Evolutionary conservation across 1,284 basidiomycete genomes (phyloP).

Genomic region (Ceratobasidium sp.): DNA sequence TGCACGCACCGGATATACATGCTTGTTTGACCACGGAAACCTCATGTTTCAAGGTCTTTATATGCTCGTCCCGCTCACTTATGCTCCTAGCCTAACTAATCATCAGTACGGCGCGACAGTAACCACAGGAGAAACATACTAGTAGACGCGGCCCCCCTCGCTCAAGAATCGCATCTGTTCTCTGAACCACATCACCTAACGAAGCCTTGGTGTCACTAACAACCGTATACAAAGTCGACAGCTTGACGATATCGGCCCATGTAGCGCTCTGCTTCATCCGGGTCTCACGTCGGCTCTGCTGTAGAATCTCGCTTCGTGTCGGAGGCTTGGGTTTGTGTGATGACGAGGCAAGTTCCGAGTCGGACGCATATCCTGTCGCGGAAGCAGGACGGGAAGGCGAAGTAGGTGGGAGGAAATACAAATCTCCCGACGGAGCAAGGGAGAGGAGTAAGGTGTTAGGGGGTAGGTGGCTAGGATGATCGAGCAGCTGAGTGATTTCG

Average conservation of each 20-base stretch:
- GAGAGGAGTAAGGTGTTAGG: conserved; percentile 75
- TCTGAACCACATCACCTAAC: conserved; percentile 54
- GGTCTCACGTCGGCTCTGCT: conserved; percentile 51
- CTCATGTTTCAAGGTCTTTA: conserved; percentile 48
- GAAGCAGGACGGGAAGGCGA: conserved; percentile 52
- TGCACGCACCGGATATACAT: conserved; percentile 48
- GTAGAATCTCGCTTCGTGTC: conserved; percentile 43
- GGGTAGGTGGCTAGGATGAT: conserved; percentile 62
- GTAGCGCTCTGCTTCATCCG: conserved; percentile 46
- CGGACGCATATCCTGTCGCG: conserved; percentile 69
- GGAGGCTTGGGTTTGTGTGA: conserved; percentile 33
- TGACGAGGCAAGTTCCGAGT: conserved; percentile 59
- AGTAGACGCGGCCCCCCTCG: conserved; percentile 49
- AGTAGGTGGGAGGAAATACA: conserved; percentile 61
- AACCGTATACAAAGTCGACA: conserved; percentile 31
- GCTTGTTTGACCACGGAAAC: conserved; percentile 47
- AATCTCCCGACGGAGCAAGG: conserved; percentile 63
- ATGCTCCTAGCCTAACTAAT: conserved; percentile 51
- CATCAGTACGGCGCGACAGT: conserved; percentile 25
- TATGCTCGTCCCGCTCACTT: conserved; percentile 47
- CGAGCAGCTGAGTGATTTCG: conserved; percentile 54
- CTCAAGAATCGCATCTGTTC: conserved; percentile 54
- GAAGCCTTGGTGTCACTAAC: conserved; percentile 47
- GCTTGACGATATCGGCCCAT: conserved; percentile 24
- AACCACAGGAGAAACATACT: conserved; percentile 53